These are phyloP conservation scores for Mortierella sp. DNA, from an alignment of 371 early-diverging fungal species.

Conservation along the genomic window DNA sequence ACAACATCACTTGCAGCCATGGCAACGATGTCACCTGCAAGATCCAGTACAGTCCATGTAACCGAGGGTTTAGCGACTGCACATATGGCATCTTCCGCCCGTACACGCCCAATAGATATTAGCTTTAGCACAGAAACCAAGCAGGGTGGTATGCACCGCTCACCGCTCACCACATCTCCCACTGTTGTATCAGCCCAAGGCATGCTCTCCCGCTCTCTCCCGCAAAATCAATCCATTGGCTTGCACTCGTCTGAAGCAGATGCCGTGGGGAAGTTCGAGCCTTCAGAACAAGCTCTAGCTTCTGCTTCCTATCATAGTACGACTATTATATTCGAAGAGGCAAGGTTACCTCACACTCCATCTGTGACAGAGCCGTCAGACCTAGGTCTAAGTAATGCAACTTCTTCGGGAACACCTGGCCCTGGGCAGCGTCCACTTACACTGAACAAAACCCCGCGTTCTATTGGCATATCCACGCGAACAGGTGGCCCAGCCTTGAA, in stretches of 20 bases:
- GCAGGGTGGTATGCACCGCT: background rate
- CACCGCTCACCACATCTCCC: slow-evolving; percentile 12
- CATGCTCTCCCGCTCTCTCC: slow-evolving; percentile 25
- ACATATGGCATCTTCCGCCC: background rate
- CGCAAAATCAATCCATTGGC: slow-evolving; percentile 13
- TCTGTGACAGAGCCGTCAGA: background rate
- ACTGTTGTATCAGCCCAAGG: slow-evolving; percentile 13
- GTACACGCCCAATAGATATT: slow-evolving; percentile 29
- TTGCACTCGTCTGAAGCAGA: background rate
- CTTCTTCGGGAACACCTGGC: background rate
- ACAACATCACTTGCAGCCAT: slow-evolving; percentile 40
- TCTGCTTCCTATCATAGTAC: slow-evolving; percentile 11
- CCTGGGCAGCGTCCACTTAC: background rate
- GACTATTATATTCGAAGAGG: slow-evolving; percentile 8
- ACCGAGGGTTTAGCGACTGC: slow-evolving; percentile 2
- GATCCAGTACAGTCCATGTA: slow-evolving; percentile 29
- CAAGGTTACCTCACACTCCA: background rate
- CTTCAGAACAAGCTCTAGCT: background rate
- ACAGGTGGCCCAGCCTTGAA: slow-evolving; percentile 30
- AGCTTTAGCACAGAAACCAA: slow-evolving; percentile 18
- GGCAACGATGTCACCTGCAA: slow-evolving; percentile 37
- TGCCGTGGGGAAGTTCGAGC: background rate
- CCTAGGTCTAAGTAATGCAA: background rate
- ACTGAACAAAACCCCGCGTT: slow-evolving; percentile 18
- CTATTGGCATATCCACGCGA: slow-evolving; percentile 30